Conservation (phyloP, 208 protist species). For the Acanthamoeba royreba region DNA sequence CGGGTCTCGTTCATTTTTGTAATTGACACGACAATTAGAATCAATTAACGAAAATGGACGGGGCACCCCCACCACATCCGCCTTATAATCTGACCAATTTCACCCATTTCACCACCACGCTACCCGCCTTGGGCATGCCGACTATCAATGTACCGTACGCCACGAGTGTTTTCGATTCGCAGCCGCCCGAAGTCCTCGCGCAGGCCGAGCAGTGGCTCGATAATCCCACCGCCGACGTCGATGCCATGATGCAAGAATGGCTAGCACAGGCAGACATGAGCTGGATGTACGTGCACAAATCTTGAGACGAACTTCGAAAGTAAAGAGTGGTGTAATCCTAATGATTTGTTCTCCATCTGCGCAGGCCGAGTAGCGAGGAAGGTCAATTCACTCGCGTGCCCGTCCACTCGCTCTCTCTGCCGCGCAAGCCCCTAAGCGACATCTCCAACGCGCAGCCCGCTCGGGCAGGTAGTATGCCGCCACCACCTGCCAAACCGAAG, state of each 20-base stretch:
- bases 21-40: background rate
- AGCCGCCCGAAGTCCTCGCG: background rate
- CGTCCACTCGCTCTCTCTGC: background rate
- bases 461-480: background rate
- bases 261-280: background rate
- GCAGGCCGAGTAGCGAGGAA: background rate
- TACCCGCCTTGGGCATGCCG: background rate
- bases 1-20: too few relatives aligned
- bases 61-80: background rate
- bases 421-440: background rate
- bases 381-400: background rate
- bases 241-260: background rate
- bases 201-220: background rate
- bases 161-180: background rate
- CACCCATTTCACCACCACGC: background rate
- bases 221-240: background rate
- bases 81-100: conserved; percentile 28
- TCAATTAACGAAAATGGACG: background rate
- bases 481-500: background rate
- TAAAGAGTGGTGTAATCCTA: background rate
- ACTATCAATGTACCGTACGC: conserved; percentile 25
- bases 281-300: background rate
- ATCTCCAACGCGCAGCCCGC: too few relatives aligned
- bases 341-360: background rate
- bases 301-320: background rate